Percentiles rank a stretch among this genome's conserved stretches.
Evolutionary conservation across 352 stramenopile genomes (phyloP).

Genomic region (Globisporangium irregulare): DNA sequence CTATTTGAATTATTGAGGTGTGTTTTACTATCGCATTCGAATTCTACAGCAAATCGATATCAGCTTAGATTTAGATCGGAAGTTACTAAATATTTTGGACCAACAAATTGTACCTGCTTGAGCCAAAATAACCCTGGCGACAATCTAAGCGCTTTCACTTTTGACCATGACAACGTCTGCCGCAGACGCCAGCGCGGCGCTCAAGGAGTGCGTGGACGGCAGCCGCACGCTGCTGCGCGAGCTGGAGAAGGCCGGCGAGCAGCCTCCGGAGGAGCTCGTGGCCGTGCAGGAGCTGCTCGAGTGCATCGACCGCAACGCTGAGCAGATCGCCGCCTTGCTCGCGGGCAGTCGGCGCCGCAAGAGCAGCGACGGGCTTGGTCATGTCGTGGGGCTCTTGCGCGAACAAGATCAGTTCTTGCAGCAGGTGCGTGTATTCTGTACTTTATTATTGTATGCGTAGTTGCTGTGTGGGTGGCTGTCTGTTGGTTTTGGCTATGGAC

Average conservation of each 20-base stretch:
- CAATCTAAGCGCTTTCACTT: not conserved
- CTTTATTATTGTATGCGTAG: not conserved
- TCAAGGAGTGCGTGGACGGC: slow-evolving; percentile 27
- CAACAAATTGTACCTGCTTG: too few relatives aligned
- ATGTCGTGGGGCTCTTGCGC: slow-evolving; percentile 47
- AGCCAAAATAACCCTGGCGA: too few relatives aligned
- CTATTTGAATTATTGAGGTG: too few relatives aligned
- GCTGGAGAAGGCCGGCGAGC: slow-evolving; percentile 22
- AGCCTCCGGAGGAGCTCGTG: slow-evolving; percentile 45
- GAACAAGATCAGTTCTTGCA: slow-evolving; percentile 55
- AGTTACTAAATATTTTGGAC: too few relatives aligned
- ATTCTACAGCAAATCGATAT: too few relatives aligned
- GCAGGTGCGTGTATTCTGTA: slow-evolving; percentile 21
- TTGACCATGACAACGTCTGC: slow-evolving; percentile 8
- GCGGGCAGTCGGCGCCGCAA: slow-evolving; percentile 31
- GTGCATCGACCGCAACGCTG: slow-evolving; percentile 63
- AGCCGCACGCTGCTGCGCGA: slow-evolving; percentile 34
- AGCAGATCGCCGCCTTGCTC: slow-evolving; percentile 61
- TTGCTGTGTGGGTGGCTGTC: not conserved
- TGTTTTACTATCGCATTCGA: too few relatives aligned
- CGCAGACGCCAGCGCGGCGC: not conserved
- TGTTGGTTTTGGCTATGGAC: not conserved
- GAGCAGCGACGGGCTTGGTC: slow-evolving; percentile 17
- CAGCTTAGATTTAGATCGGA: too few relatives aligned
- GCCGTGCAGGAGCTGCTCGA: slow-evolving; percentile 65